phyloP scores from a whole-genome alignment of 257 asterid genomes.

The Solanum paucissectum region DNA sequence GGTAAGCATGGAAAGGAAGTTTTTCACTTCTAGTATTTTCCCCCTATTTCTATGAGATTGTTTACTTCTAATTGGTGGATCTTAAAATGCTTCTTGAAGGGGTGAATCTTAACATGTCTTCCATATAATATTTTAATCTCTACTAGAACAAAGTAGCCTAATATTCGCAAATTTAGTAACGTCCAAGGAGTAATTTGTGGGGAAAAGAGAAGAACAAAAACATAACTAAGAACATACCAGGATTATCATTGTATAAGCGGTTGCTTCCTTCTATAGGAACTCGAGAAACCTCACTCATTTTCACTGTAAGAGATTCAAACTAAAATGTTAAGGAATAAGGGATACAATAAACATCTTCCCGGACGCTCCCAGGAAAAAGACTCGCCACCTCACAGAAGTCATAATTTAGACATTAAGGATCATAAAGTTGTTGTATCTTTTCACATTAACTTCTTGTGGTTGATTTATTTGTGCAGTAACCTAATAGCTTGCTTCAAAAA shows the following conservation, averaged over 20 bases:
- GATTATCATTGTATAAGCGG: conserved; percentile 38
- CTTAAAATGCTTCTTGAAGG: neutral
- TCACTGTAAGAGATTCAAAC: conserved; percentile 31
- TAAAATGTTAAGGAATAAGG: neutral
- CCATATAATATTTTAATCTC: neutral
- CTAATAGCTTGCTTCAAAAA: neutral
- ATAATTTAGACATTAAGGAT: neutral
- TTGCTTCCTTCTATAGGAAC: conserved; percentile 39
- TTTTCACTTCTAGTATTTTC: neutral
- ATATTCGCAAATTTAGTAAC: neutral
- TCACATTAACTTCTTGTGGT: neutral
- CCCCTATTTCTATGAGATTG: neutral
- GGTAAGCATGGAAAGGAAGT: neutral
- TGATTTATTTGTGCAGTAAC: neutral
- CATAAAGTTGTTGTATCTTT: neutral
- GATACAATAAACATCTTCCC: neutral
- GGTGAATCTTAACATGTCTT: neutral
- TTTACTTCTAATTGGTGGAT: neutral
- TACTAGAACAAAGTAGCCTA: neutral
- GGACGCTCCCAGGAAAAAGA: neutral
- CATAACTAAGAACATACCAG: conserved; percentile 27
- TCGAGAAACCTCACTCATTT: conserved; percentile 29
- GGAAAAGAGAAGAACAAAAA: neutral
- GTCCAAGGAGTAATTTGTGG: neutral
- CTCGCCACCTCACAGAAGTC: neutral